Conservation (phyloP, 2,329 filamentous ascomycete species). For the Chaetomium globosum region DNA sequence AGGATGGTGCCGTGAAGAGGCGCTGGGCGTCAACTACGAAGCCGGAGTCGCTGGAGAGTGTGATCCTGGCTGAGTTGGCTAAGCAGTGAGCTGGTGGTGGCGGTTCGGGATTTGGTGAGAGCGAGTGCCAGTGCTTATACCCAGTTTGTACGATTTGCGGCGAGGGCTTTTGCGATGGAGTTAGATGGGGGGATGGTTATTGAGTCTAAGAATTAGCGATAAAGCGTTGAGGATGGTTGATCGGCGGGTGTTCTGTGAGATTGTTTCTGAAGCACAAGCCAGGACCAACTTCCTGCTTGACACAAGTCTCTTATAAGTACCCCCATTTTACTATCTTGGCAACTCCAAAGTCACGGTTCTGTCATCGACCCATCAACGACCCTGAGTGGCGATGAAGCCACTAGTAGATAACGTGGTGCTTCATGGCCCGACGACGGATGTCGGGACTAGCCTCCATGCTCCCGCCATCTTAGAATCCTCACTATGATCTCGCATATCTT, state of each 20-base stretch:
- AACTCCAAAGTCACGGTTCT: not conserved
- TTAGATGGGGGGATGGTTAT: not conserved
- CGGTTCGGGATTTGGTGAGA: not conserved
- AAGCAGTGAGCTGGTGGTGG: slow-evolving; percentile 44
- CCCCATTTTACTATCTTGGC: not conserved
- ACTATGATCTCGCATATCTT: not conserved
- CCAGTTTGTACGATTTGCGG: not conserved
- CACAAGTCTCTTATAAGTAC: not conserved
- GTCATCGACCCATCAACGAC: not conserved
- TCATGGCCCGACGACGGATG: too few species aligned
- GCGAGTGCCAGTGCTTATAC: slow-evolving; percentile 4
- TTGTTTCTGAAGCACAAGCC: not conserved
- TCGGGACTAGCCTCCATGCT: not conserved
- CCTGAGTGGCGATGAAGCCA: too few species aligned
- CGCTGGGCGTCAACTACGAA: slow-evolving; percentile 88
- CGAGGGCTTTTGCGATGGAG: not conserved
- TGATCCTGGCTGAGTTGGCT: slow-evolving; percentile 74
- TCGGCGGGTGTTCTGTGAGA: not conserved
- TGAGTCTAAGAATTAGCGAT: not conserved
- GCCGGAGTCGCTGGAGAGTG: slow-evolving; percentile 76
- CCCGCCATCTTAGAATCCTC: not conserved
- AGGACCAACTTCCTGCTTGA: not conserved
- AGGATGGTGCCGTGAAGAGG: slow-evolving; percentile 80
- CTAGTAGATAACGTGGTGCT: not conserved
- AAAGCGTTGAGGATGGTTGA: not conserved